These are phyloP conservation scores for Helotiales sp. DNA, from an alignment of 2,329 filamentous ascomycete species.

Conservation along the genomic window DNA sequence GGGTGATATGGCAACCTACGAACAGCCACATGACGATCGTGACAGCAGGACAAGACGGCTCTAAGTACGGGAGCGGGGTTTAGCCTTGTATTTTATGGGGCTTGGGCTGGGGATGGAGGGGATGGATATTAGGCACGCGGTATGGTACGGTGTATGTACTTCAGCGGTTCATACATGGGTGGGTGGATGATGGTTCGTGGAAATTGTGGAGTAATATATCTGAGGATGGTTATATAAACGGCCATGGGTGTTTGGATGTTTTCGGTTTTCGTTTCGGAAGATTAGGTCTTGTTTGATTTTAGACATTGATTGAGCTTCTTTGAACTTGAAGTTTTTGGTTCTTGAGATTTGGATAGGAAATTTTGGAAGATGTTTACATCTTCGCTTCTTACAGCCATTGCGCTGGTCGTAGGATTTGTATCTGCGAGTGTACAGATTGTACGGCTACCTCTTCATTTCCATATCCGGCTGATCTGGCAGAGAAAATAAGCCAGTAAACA, in stretches of 20 bases:
- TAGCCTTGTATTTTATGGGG: too few species aligned
- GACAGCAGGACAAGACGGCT: too few species aligned
- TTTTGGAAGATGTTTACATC: neutral
- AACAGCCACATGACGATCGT: neutral
- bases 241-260: neutral
- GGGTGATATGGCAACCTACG: neutral
- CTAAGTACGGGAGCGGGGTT: neutral
- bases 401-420: neutral
- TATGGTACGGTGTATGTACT: neutral
- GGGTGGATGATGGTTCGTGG: neutral
- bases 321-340: too few species aligned
- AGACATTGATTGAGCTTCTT: too few species aligned
- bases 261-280: neutral
- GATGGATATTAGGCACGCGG: neutral
- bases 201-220: neutral
- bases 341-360: too few species aligned
- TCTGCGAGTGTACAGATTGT: constrained; percentile 8
- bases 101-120: neutral
- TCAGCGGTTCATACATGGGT: too few species aligned
- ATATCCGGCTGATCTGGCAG: too few species aligned
- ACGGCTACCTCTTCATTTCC: neutral
- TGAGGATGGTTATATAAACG: neutral
- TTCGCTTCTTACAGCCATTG: neutral
- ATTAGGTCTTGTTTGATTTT: too few species aligned
- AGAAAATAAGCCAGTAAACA: too few species aligned